These are phyloP conservation scores for Crithidia bombi DNA, from an alignment of 208 protist species.

Conservation along the genomic window DNA sequence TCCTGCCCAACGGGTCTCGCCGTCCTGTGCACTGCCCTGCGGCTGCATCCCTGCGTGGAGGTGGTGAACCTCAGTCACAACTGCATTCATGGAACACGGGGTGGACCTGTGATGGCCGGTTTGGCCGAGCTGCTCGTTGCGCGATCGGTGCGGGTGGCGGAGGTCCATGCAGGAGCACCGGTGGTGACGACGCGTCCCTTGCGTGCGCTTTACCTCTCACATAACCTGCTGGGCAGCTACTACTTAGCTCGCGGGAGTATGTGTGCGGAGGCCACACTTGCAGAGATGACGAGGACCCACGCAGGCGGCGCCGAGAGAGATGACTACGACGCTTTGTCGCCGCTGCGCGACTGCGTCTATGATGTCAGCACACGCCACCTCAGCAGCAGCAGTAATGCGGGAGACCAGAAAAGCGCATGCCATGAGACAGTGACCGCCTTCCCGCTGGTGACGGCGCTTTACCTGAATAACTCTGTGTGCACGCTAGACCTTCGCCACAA, in stretches of 20 bases:
- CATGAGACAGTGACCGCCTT: conserved; percentile 29
- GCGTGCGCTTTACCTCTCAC: conserved; percentile 22
- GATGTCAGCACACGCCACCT: background rate
- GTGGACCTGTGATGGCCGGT: conserved; percentile 28
- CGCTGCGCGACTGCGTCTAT: background rate
- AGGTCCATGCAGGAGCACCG: background rate
- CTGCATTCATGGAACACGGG: conserved; percentile 40
- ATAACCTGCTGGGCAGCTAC: conserved; percentile 37
- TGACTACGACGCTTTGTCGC: background rate
- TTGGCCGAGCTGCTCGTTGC: conserved; percentile 61
- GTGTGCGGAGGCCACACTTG: background rate
- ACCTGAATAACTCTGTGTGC: conserved; percentile 59
- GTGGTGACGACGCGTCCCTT: conserved; percentile 1
- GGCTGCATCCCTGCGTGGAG: conserved; percentile 39
- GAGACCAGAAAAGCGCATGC: background rate
- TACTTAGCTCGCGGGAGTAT: conserved; percentile 3
- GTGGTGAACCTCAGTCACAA: conserved; percentile 47
- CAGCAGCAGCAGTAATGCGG: background rate
- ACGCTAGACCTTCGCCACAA: conserved; percentile 47
- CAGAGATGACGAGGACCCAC: background rate
- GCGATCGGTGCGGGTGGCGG: background rate
- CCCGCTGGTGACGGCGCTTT: conserved; percentile 59
- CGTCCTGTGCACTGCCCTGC: conserved; percentile 38
- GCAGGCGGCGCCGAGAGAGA: background rate
- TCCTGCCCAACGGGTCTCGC: conserved; percentile 26